phyloP scores from a whole-genome alignment of 345 rosid genomes.

The Brassica carinata region DNA sequence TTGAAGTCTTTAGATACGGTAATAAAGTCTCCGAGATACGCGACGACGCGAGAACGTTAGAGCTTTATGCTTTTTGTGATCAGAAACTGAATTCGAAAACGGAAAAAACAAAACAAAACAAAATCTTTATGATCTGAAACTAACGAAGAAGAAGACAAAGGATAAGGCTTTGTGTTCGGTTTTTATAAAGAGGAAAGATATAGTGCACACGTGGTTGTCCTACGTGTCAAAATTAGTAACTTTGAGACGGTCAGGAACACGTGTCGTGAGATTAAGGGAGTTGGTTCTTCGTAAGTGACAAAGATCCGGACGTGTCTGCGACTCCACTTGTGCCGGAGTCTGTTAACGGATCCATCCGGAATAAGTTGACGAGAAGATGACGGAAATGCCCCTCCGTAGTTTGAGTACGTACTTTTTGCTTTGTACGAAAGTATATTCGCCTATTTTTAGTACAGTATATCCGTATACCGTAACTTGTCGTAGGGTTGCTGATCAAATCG shows the following conservation, averaged over 20 bases:
- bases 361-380: constrained; percentile 17
- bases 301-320: constrained; percentile 31
- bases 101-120: neutral
- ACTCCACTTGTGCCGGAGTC: constrained; percentile 29
- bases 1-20: constrained; percentile 35
- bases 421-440: constrained; percentile 4
- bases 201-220: constrained; percentile 38
- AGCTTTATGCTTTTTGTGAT: constrained; percentile 21
- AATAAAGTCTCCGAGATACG: constrained; percentile 52
- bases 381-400: constrained; percentile 27
- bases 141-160: neutral
- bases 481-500: neutral
- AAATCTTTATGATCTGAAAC: constrained; percentile 10
- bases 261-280: constrained; percentile 20
- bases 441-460: constrained; percentile 10
- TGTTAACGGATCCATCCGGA: constrained; percentile 3
- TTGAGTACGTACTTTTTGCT: neutral
- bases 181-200: neutral
- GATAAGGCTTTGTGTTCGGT: constrained; percentile 14
- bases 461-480: constrained; percentile 1
- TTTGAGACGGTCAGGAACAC: neutral
- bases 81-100: neutral
- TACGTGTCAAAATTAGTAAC: constrained; percentile 23
- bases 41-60: constrained; percentile 47
- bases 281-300: constrained; percentile 3